phyloP scores from a whole-genome alignment of 2,329 filamentous ascomycete species.

The Beauveria varroae region DNA sequence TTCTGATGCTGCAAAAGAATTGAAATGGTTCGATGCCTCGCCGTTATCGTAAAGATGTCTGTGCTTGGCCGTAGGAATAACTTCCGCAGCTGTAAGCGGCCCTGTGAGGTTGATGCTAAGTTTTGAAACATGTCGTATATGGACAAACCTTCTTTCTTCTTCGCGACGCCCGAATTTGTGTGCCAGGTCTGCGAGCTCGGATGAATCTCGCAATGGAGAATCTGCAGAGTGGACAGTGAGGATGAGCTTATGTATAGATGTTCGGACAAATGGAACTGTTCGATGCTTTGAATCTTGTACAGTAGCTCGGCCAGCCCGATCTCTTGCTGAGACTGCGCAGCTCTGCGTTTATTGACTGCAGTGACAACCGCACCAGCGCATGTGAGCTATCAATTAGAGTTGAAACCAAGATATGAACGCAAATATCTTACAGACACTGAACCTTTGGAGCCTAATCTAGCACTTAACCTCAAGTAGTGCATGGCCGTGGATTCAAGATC shows the following conservation, averaged over 20 bases:
- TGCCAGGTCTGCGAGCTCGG: conserved; percentile 75
- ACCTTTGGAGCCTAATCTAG: neutral
- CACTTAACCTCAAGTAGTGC: neutral
- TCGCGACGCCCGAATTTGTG: neutral
- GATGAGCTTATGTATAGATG: conserved; percentile 76
- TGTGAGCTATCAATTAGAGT: conserved; percentile 47
- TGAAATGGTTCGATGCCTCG: conserved; percentile 63
- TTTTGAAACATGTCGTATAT: conserved; percentile 76
- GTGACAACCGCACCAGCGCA: conserved; percentile 84
- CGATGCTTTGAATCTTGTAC: conserved; percentile 56
- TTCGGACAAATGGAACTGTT: conserved; percentile 64
- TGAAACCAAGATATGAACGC: neutral
- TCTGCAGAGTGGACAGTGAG: conserved; percentile 74
- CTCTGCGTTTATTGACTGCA: conserved; percentile 58
- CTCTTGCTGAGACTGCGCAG: conserved; percentile 54
- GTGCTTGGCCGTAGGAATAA: conserved; percentile 74
- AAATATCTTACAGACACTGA: neutral
- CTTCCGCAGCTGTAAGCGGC: conserved; percentile 64
- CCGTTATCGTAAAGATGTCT: conserved; percentile 58
- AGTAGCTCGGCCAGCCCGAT: conserved; percentile 41
- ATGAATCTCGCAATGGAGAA: conserved; percentile 74
- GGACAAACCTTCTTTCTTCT: conserved; percentile 70
- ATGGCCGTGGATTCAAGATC: neutral
- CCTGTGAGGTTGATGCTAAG: conserved; percentile 71
- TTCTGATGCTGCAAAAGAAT: conserved; percentile 65